These are phyloP conservation scores for Diospyros kaki DNA, from an alignment of 148 eudicot species.

Conservation along the genomic window DNA sequence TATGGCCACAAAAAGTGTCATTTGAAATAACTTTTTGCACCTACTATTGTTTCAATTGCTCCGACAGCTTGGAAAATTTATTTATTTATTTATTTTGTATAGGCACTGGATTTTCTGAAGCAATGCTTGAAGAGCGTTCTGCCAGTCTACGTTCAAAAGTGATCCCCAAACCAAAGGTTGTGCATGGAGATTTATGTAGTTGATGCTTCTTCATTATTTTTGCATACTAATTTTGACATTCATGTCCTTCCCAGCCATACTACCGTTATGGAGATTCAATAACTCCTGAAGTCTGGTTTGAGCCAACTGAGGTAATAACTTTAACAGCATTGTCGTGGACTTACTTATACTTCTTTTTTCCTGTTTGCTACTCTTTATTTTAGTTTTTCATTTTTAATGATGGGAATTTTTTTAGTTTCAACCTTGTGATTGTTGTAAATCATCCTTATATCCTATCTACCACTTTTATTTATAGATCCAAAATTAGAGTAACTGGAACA, in stretches of 20 bases:
- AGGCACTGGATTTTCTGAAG: constrained; percentile 95
- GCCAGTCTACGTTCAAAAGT: constrained; percentile 78
- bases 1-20: no score
- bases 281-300: constrained; percentile 96
- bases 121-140: constrained; percentile 75
- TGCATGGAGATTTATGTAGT: constrained; percentile 8
- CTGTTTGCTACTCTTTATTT: neutral
- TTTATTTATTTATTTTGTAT: constrained; percentile 7
- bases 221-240: constrained; percentile 10
- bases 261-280: constrained; percentile 65
- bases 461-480: neutral
- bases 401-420: neutral
- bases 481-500: neutral
- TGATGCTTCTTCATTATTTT: constrained; percentile 1
- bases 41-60: constrained; percentile 17
- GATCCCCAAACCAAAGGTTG: constrained; percentile 80
- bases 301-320: constrained; percentile 70
- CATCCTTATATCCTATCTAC: neutral
- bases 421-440: neutral
- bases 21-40: no score
- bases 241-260: constrained; percentile 57
- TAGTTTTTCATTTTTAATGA: neutral
- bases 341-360: neutral
- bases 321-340: neutral
- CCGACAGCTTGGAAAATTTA: constrained; percentile 13